A percentile compares a stretch with the other conserved stretches of the same genome.
Evolutionary conservation across 495 filamentous ascomycete species (phyloP).

Genomic region (Aspergillus biplanus): DNA sequence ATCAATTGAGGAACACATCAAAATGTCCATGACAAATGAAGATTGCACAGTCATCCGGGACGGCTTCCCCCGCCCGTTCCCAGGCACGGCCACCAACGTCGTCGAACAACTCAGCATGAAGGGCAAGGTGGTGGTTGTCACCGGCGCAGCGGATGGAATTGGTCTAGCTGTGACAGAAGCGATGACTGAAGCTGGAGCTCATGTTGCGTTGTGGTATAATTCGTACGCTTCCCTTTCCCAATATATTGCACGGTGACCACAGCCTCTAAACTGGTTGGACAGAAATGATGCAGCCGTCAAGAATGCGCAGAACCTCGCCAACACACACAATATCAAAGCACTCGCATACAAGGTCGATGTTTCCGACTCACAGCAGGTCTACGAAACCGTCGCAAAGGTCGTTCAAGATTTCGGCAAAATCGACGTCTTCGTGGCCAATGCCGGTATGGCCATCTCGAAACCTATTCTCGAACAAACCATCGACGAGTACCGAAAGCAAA

Average conservation of each 20-base stretch:
- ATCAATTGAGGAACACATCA: slow-evolving; percentile 11
- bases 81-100: slow-evolving; percentile 45
- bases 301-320: slow-evolving; percentile 35
- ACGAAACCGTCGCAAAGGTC: slow-evolving; percentile 36
- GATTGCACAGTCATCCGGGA: slow-evolving; percentile 39
- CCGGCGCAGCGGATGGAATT: slow-evolving; percentile 42
- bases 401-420: slow-evolving; percentile 51
- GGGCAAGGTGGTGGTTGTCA: slow-evolving; percentile 44
- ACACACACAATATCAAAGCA: slow-evolving; percentile 37
- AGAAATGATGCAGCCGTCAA: slow-evolving; percentile 41
- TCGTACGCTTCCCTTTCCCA: slow-evolving; percentile 37
- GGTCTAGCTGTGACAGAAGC: slow-evolving; percentile 38
- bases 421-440: slow-evolving; percentile 55
- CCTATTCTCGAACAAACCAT: slow-evolving; percentile 50
- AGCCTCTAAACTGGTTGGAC: no score
- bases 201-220: slow-evolving; percentile 44
- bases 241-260: no score
- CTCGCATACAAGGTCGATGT: slow-evolving; percentile 49
- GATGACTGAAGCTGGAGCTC: slow-evolving; percentile 39
- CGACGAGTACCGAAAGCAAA: slow-evolving; percentile 50
- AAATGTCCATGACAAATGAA: slow-evolving; percentile 53
- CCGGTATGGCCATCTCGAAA: slow-evolving; percentile 53
- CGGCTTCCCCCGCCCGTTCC: slow-evolving; percentile 46
- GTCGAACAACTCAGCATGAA: slow-evolving; percentile 47
- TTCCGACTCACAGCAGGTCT: slow-evolving; percentile 37